Evolutionary conservation across 371 early-diverging fungal species (phyloP).

Genomic region (Rhizopus stolonifer): DNA sequence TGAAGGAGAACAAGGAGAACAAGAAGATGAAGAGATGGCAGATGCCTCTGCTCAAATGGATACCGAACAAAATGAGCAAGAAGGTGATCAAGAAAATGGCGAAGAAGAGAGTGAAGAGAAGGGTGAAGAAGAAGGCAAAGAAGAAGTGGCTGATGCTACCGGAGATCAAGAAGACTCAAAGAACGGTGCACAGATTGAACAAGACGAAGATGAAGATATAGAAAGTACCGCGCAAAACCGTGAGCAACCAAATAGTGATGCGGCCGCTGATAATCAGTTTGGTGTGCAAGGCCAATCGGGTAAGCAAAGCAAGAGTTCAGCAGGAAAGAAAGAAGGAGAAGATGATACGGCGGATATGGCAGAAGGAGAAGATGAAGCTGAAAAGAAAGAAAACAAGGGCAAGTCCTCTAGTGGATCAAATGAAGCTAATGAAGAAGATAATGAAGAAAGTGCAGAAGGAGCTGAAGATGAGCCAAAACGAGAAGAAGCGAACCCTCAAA

Average conservation of each 20-base stretch:
- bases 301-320: conserved; percentile 51
- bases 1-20: conserved; percentile 25
- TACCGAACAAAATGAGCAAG: conserved; percentile 42
- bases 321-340: conserved; percentile 52
- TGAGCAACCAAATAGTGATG: conserved; percentile 54
- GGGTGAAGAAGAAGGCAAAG: conserved; percentile 38
- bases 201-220: conserved; percentile 34
- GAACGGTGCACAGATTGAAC: conserved; percentile 32
- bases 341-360: conserved; percentile 40
- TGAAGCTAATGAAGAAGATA: conserved; percentile 42
- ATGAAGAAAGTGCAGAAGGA: conserved; percentile 18
- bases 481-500: conserved; percentile 64
- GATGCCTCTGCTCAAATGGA: conserved; percentile 34
- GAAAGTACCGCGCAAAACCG: conserved; percentile 39
- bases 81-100: conserved; percentile 22
- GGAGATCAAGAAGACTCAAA: conserved; percentile 42
- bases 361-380: conserved; percentile 29
- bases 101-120: conserved; percentile 34
- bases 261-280: conserved; percentile 60
- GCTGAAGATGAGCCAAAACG: conserved; percentile 32
- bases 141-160: conserved; percentile 54
- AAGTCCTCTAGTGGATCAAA: conserved; percentile 44
- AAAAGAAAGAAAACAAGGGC: conserved; percentile 37
- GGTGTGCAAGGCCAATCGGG: conserved; percentile 70
- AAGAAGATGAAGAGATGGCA: conserved; percentile 34